A percentile compares a stretch with the other conserved stretches of the same genome.
Conservation (phyloP, 2,329 filamentous ascomycete species). For the Penicillium griseofulvum region DNA sequence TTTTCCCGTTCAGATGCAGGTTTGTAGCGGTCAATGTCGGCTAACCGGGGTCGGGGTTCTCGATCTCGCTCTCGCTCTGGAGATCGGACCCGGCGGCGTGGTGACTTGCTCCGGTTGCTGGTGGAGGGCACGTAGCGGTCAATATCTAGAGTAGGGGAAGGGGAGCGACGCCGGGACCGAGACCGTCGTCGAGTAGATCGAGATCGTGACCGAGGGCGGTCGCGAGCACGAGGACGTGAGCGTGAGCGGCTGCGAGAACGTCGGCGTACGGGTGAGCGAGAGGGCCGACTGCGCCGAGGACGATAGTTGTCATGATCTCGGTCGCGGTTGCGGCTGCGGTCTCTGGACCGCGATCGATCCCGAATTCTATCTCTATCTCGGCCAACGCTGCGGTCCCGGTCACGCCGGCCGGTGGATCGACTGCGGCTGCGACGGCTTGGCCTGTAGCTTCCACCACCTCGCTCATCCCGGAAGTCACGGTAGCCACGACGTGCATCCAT, state of each 20-base stretch:
- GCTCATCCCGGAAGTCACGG: constrained; percentile 31
- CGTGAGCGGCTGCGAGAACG: constrained; percentile 15
- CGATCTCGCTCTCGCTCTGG: constrained; percentile 37
- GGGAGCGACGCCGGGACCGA: constrained; percentile 33
- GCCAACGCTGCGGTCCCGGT: constrained; percentile 25
- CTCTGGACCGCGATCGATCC: constrained; percentile 18
- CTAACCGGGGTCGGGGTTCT: constrained; percentile 32
- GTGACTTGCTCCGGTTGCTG: constrained; percentile 42
- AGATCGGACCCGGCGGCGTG: constrained; percentile 39
- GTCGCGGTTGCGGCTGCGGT: constrained; percentile 25
- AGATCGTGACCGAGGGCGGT: constrained; percentile 18
- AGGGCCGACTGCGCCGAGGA: constrained; percentile 24
- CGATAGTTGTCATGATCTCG: constrained; percentile 26
- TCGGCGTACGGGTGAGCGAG: constrained; percentile 25
- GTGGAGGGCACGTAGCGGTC: constrained; percentile 45
- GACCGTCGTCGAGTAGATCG: constrained; percentile 29
- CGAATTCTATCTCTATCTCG: constrained; percentile 16
- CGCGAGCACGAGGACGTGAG: constrained; percentile 13
- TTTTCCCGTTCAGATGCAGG: constrained; percentile 37
- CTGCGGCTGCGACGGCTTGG: constrained; percentile 37
- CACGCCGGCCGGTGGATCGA: constrained; percentile 29
- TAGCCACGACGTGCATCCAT: constrained; percentile 33
- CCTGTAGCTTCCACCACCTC: constrained; percentile 33
- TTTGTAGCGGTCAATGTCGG: constrained; percentile 47
- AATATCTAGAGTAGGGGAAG: constrained; percentile 39